Base-by-base conservation (phyloP, 2,329 filamentous ascomycete genomes). In the Delphinella strobiligena region DNA sequence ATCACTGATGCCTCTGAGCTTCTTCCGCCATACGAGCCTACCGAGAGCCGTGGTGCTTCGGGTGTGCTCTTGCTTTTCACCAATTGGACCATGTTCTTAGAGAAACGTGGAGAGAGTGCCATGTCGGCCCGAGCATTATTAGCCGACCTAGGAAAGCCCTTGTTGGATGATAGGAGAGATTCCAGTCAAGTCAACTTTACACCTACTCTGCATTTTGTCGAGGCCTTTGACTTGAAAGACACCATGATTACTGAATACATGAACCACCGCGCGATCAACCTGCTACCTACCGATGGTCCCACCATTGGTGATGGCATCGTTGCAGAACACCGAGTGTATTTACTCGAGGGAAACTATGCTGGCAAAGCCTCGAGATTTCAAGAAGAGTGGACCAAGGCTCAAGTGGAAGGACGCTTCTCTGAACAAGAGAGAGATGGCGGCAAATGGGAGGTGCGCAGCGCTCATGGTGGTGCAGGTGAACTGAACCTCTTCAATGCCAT, bases 351-450 rank as follows among this genome's bases (percentile, higher is more conserved):
- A 38, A 63, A 73, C 5, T 89, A 89, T 51, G 83, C 93, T 54
- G 79, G 78, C 18, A 88, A 80, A 56, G 84, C 82, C 1, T 66
- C 69, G 14, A 83, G 80, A 45, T 79, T 85, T 61, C 77, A 78
- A 19, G 89, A 96, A 60, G 91, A 96, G 47, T 70, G 95, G 10
- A 76, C 79, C 35, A 93, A 89, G 61, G 87, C 88, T 7, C 78
- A 80, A 47, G 77, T 95, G 11, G 89, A 95, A 60, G 82, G 79
- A 4, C 75, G 88, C 9, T 94, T 93, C 52, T 66, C 82, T 1
- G 87, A 94, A 55, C 59, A 67, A n/a, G 85, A 94, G 62, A 76
- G 88, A 43, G 86, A 94, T 57, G 75, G 80, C 43, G 71, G 78
- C 12, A 77, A 74, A 50, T 95, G 86, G 87, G 82, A 82, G 22